Conservation (phyloP, 1,139 yeast species). For the Yamadazyma epiphylla region DNA sequence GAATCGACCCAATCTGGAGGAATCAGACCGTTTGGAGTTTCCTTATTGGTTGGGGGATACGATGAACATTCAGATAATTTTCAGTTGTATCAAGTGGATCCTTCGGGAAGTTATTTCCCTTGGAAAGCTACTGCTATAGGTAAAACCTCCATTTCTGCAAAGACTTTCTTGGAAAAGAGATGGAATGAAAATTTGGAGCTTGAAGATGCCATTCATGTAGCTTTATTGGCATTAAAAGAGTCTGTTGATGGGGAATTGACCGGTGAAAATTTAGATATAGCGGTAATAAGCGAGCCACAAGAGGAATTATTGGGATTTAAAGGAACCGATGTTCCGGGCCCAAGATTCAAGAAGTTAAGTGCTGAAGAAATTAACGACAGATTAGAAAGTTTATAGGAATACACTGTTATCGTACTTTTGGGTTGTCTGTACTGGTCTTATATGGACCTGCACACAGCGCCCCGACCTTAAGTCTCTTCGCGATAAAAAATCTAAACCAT, state of each 20-base stretch:
- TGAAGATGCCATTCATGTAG: conserved; percentile 97
- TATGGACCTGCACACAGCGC: too few relatives aligned
- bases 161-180: conserved; percentile 94
- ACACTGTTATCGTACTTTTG: too few relatives aligned
- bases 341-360: conserved; percentile 79
- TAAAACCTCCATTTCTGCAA: conserved; percentile 89
- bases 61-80: conserved; percentile 74
- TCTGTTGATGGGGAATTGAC: conserved; percentile 97
- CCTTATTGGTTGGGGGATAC: conserved; percentile 89
- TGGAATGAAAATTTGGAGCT: conserved; percentile 96
- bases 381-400: conserved; percentile 79
- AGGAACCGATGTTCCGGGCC: conserved; percentile 82
- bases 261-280: conserved; percentile 93
- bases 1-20: conserved; percentile 99
- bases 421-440: too few relatives aligned
- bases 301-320: conserved; percentile 78
- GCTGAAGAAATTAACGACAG: conserved; percentile 94
- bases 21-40: conserved; percentile 96
- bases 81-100: conserved; percentile 94
- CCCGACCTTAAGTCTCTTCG: too few relatives aligned
- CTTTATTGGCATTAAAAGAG: conserved; percentile 89
- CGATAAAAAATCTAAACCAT: too few relatives aligned
- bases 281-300: conserved; percentile 80
- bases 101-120: conserved; percentile 97
- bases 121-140: conserved; percentile 99